Evolutionary conservation across 73 alveolate species (phyloP).

Genomic region (Loxodes magnus): DNA sequence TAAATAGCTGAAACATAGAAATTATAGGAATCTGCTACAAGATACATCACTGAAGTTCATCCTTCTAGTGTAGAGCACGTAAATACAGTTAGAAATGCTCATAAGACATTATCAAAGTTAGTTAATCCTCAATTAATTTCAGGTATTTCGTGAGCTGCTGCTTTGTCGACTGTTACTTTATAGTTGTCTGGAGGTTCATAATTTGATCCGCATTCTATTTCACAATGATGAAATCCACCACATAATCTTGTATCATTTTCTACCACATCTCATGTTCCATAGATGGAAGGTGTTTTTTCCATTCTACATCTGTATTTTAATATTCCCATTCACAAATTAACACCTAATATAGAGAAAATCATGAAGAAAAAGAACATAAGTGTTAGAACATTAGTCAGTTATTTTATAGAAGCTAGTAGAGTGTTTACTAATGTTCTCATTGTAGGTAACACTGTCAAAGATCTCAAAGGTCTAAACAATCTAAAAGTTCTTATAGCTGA

Average conservation of each 20-base stretch:
- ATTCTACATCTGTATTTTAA: too few relatives aligned
- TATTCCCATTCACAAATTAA: too few relatives aligned
- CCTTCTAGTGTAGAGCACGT: slow-evolving; percentile 9
- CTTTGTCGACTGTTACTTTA: too few relatives aligned
- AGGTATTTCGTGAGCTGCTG: too few relatives aligned
- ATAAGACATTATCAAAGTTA: neutral
- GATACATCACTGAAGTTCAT: slow-evolving; percentile 3
- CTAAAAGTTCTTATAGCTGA: slow-evolving; percentile 25
- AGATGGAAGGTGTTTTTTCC: slow-evolving; percentile 12
- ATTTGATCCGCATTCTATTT: too few relatives aligned
- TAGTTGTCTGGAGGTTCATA: too few relatives aligned
- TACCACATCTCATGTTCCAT: slow-evolving; percentile 18
- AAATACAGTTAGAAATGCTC: slow-evolving; percentile 4
- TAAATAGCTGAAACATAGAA: neutral
- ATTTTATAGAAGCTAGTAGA: slow-evolving; percentile 3
- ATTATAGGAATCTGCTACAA: neutral
- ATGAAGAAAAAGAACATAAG: slow-evolving; percentile 13
- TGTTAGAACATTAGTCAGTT: slow-evolving; percentile 9
- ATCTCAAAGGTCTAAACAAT: slow-evolving; percentile 23
- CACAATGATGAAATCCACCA: slow-evolving; percentile 7
- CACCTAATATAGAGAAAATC: slow-evolving; percentile 17
- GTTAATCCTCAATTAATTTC: slow-evolving; percentile 3
- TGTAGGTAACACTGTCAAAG: slow-evolving; percentile 9
- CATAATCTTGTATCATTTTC: slow-evolving; percentile 8
- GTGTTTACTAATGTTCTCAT: slow-evolving; percentile 21